A percentile compares a stretch with the other conserved stretches of the same genome.
phyloP scores from a whole-genome alignment of 176 grass and related monocot genomes.

The Bonia amplexicaulis region DNA sequence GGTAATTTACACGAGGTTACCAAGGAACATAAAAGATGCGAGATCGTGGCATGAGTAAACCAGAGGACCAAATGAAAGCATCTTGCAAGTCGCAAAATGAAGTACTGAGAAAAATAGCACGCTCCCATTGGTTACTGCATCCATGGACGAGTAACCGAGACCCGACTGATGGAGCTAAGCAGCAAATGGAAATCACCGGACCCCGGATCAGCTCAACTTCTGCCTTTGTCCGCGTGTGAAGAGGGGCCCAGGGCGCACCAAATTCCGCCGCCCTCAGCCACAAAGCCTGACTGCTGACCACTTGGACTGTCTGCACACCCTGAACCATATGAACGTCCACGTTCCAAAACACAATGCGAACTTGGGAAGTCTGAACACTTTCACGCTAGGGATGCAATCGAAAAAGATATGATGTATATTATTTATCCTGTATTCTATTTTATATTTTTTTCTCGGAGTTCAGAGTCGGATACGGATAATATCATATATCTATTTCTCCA shows the following conservation, averaged over 20 bases:
- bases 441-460: too few relatives aligned
- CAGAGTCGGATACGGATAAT: too few relatives aligned
- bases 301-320: neutral
- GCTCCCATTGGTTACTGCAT: neutral
- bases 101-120: neutral
- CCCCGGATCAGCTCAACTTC: neutral
- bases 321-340: neutral
- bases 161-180: neutral
- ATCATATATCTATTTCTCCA: too few relatives aligned
- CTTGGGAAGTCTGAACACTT: neutral
- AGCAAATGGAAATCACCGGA: neutral
- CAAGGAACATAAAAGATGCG: neutral
- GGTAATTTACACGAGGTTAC: neutral
- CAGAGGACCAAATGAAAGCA: too few relatives aligned
- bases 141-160: neutral
- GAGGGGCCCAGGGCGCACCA: neutral
- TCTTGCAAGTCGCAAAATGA: too few relatives aligned
- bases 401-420: too few relatives aligned
- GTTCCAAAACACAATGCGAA: neutral
- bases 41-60: too few relatives aligned
- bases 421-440: too few relatives aligned
- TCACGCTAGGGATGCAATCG: too few relatives aligned
- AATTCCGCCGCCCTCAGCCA: neutral
- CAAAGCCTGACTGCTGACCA: conserved; percentile 1
- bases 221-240: neutral